A percentile compares a stretch with the other conserved stretches of the same genome.
These are phyloP conservation scores for Mycena rebaudengoi DNA, from an alignment of 768 basidiomycete species.

Conservation along the genomic window DNA sequence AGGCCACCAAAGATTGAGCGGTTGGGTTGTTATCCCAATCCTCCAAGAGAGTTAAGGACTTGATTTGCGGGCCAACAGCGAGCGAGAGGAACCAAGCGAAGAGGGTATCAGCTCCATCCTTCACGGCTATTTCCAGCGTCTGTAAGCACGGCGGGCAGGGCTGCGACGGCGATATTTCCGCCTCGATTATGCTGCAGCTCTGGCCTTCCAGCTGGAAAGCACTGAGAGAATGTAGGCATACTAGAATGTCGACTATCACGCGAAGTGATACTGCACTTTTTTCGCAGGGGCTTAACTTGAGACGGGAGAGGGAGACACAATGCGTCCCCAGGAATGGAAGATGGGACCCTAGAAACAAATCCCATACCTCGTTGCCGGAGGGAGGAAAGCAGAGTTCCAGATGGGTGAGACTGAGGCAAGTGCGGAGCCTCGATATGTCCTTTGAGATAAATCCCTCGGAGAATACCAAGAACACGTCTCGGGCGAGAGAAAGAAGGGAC, in stretches of 20 bases:
- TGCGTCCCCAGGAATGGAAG: neutral
- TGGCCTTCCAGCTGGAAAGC: neutral
- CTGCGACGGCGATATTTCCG: neutral
- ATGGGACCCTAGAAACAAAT: neutral
- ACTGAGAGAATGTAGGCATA: neutral
- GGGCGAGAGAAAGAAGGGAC: neutral
- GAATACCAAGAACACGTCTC: neutral
- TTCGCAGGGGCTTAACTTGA: neutral
- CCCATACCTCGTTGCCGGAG: neutral
- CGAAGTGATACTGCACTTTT: neutral
- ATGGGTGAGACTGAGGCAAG: neutral
- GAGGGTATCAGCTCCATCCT: neutral
- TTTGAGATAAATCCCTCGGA: neutral
- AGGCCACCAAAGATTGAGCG: neutral
- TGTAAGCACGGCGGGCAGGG: neutral
- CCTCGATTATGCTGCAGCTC: neutral
- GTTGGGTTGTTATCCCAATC: neutral
- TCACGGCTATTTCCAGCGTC: neutral
- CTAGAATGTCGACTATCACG: neutral
- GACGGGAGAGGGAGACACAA: neutral
- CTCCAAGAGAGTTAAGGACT: conserved; percentile 1
- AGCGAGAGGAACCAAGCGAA: conserved; percentile 1
- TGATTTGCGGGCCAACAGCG: neutral
- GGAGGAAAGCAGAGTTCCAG: neutral
- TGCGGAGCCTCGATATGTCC: neutral